Percentiles rank a stretch among this genome's conserved stretches.
phyloP scores from a whole-genome alignment of 768 basidiomycete species.

The Leccinum ochraceum region DNA sequence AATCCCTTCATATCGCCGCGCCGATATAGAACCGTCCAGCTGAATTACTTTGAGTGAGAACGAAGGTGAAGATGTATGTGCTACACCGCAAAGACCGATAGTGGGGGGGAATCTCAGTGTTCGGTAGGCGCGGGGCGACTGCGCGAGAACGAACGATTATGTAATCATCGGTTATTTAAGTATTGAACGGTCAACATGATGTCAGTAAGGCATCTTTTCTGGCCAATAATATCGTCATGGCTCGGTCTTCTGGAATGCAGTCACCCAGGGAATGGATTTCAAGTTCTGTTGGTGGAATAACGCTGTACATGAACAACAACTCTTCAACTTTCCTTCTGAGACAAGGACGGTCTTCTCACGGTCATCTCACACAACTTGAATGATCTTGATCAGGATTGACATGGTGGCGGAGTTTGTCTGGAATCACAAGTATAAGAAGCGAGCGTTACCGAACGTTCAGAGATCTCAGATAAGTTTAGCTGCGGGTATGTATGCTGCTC shows the following conservation, averaged over 20 bases:
- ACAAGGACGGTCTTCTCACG: not conserved
- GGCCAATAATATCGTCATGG: not conserved
- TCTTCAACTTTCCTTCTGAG: not conserved
- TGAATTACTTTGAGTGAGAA: not conserved
- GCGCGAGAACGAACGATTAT: slow-evolving; percentile 16
- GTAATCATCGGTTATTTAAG: slow-evolving; percentile 14
- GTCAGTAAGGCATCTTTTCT: not conserved
- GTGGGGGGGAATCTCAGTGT: not conserved
- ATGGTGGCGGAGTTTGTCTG: not conserved
- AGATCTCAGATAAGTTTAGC: not conserved
- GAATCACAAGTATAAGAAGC: not conserved
- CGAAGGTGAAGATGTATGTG: not conserved
- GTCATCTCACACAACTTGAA: too few species aligned
- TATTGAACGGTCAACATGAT: too few species aligned
- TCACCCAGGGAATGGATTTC: not conserved
- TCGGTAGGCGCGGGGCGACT: not conserved
- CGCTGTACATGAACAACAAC: not conserved
- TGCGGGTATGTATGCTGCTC: not conserved
- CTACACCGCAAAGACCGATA: not conserved
- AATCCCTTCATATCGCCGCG: slow-evolving; percentile 74
- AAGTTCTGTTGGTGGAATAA: not conserved
- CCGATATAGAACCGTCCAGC: not conserved
- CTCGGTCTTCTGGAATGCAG: not conserved
- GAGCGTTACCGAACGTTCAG: not conserved
- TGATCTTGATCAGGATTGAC: not conserved